Evolutionary conservation across 2,329 filamentous ascomycete species (phyloP).

Genomic region (Neonectria sp.): DNA sequence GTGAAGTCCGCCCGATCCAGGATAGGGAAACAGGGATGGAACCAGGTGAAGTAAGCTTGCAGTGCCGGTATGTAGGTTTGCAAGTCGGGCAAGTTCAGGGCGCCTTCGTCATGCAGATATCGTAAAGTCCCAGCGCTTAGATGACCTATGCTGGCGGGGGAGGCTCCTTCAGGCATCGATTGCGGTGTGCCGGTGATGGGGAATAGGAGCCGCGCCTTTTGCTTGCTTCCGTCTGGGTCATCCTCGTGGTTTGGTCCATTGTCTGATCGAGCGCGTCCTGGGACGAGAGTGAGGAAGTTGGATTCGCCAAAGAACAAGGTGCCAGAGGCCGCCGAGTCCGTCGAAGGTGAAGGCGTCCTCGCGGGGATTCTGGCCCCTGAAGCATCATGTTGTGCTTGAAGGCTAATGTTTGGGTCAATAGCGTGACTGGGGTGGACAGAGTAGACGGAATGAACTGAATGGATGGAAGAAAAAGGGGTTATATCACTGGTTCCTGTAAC

Average conservation of each 20-base stretch:
- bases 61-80: conserved; percentile 60
- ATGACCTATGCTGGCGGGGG: conserved; percentile 46
- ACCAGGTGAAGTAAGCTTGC: conserved; percentile 70
- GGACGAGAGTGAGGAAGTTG: conserved; percentile 56
- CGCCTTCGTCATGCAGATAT: conserved; percentile 62
- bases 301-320: conserved; percentile 57
- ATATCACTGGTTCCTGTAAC: conserved; percentile 1
- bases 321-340: conserved; percentile 41
- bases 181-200: conserved; percentile 48
- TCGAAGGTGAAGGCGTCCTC: conserved; percentile 34
- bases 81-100: conserved; percentile 61
- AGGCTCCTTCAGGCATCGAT: conserved; percentile 34
- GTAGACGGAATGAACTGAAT: neutral
- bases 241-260: conserved; percentile 12
- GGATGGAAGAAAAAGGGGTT: neutral
- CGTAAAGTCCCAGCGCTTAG: conserved; percentile 64
- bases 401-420: conserved; percentile 7
- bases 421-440: neutral
- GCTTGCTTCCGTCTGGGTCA: conserved; percentile 19
- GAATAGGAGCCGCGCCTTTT: conserved; percentile 48
- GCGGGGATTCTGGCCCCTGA: conserved; percentile 25
- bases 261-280: conserved; percentile 35
- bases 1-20: conserved; percentile 63
- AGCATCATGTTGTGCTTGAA: conserved; percentile 2
- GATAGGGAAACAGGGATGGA: conserved; percentile 70